Base-by-base conservation (phyloP, 495 filamentous ascomycete genomes). In the Neurospora africana region DNA sequence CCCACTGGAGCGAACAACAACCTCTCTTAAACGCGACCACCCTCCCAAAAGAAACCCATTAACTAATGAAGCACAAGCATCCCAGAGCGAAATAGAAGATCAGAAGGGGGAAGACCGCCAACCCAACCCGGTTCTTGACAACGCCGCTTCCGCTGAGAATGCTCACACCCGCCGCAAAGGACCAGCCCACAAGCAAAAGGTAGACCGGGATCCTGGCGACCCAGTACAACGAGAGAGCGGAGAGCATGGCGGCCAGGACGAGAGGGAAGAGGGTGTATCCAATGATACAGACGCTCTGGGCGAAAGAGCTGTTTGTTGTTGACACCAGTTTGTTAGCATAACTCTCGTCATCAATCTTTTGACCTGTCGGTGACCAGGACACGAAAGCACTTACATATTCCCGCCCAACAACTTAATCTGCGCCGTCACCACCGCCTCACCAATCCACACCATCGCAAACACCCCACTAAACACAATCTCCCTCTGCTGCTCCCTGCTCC, bases 221-320 rank as follows among this genome's bases (percentile, higher is more conserved):
- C 39, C 87, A 90, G 37, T 88, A 90, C 7, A 98, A 85, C 68
- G 87, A 84, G 10, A 99, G 73, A 1, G 93, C 95, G 71, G 93
- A 97, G 72, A 99, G 87, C 44, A 98, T 81, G 15, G 95, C 89
- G 8, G 96, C 96, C 76, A 99, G 91, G 77, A 98, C 96, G 43
- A 99, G 87, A n/a, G 95, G 95, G 84, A 99, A 99, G 70, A 99
- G 89, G 3, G 95, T 99, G 82, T 99, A 99, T 41, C 95, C 95
- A 80, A 99, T 99, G 76, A 99, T 97, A 81, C 93, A 97, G 74
- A 99, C 87, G 67, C 92, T 94, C 81, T 98, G 95, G 84, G 96
- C 95, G 82, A 99, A 99, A 35, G 95, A 97, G 74, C 95, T 98
- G 75, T n/a, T 70, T 69, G 13, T 72, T n/a, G 13, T 70, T 19